phyloP scores from a whole-genome alignment of 2,329 filamentous ascomycete species.

The Chaetomium sp. region DNA sequence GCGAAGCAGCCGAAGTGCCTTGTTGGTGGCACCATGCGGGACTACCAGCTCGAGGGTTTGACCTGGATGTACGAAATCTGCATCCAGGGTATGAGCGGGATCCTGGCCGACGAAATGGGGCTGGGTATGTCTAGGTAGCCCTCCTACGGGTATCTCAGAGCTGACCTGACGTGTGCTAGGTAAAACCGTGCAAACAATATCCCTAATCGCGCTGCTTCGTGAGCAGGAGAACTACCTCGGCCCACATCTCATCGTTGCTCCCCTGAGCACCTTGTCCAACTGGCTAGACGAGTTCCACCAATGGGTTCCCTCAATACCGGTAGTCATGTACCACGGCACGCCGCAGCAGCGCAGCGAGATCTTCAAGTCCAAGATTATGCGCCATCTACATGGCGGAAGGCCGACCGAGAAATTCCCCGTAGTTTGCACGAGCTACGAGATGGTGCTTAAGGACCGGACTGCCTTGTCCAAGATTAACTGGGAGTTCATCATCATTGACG shows the following conservation, averaged over 20 bases:
- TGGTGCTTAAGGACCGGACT: conserved; percentile 87
- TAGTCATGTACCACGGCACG: conserved; percentile 86
- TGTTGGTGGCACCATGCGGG: conserved; percentile 84
- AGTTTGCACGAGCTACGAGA: conserved; percentile 93
- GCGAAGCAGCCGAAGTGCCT: conserved; percentile 85
- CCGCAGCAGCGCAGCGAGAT: conserved; percentile 76
- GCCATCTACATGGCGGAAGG: conserved; percentile 63
- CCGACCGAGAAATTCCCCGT: conserved; percentile 76
- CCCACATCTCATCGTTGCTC: conserved; percentile 87
- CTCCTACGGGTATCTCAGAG: not conserved
- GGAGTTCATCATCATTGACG: conserved; percentile 98
- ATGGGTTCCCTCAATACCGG: conserved; percentile 88
- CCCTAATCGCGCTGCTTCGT: conserved; percentile 80
- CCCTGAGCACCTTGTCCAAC: conserved; percentile 88
- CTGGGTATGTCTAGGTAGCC: conserved; percentile 52
- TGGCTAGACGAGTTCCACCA: conserved; percentile 93
- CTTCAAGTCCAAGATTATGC: conserved; percentile 71
- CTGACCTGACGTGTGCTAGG: conserved; percentile 48
- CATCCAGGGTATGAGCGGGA: conserved; percentile 83
- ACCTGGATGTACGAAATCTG: conserved; percentile 91
- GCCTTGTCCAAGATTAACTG: conserved; percentile 82
- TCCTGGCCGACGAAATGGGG: conserved; percentile 93
- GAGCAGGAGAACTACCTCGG: conserved; percentile 83
- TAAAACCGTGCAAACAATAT: conserved; percentile 90
- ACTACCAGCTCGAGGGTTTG: conserved; percentile 90